Percentiles rank a stretch among this genome's conserved stretches.
phyloP scores from a whole-genome alignment of 1,284 basidiomycete genomes.

The Mycena citricolor region DNA sequence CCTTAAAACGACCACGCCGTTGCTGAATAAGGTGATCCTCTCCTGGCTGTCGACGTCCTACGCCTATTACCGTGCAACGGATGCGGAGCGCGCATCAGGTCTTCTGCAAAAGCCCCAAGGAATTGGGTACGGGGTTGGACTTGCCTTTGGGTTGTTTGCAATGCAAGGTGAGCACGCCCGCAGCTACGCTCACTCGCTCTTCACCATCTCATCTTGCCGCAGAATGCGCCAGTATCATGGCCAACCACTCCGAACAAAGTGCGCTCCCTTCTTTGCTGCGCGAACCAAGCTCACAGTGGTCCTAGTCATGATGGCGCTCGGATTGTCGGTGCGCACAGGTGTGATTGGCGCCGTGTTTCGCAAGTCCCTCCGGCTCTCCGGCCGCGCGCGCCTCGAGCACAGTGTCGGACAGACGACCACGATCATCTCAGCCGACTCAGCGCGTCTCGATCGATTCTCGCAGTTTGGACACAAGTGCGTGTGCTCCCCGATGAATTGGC shows the following conservation, averaged over 20 bases:
- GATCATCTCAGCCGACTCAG: constrained; percentile 65
- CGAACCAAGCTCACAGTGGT: neutral
- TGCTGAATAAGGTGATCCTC: constrained; percentile 63
- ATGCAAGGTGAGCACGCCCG: constrained; percentile 73
- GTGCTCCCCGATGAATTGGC: constrained; percentile 5
- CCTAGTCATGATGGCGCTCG: constrained; percentile 51
- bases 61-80: constrained; percentile 40
- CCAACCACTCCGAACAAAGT: constrained; percentile 54
- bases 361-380: constrained; percentile 69
- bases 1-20: constrained; percentile 58
- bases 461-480: constrained; percentile 53
- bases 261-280: constrained; percentile 19
- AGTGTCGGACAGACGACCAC: constrained; percentile 70
- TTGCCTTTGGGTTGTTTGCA: constrained; percentile 59
- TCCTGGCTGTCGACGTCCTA: constrained; percentile 61
- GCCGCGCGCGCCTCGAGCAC: constrained; percentile 58
- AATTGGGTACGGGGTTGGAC: constrained; percentile 53
- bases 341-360: constrained; percentile 70
- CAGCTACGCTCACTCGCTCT: constrained; percentile 11
- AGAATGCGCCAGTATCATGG: constrained; percentile 51
- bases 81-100: constrained; percentile 35
- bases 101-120: constrained; percentile 40
- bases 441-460: constrained; percentile 49
- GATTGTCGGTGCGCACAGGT: constrained; percentile 49
- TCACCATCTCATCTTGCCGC: constrained; percentile 1